Conservation (phyloP, 495 filamentous ascomycete genomes). For the Bathelium albidoporum region DNA sequence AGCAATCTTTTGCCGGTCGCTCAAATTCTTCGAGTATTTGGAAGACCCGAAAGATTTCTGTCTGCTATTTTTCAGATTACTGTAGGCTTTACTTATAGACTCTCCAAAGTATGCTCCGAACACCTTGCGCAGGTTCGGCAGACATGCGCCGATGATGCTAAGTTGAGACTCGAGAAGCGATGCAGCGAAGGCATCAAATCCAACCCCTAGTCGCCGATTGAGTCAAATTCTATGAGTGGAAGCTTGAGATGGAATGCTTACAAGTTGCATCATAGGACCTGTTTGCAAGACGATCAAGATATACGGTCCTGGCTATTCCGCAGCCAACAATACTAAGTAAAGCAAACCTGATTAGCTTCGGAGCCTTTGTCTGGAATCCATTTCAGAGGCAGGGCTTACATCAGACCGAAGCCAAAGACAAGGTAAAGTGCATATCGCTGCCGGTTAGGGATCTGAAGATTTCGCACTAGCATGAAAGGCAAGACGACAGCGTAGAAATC, state of each 20-base stretch:
- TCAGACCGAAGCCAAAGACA: constrained; percentile 16
- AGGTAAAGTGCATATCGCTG: constrained; percentile 21
- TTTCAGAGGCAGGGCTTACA: constrained; percentile 5
- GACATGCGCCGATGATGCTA: constrained; percentile 21
- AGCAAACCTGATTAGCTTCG: constrained; percentile 5
- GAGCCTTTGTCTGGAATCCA: neutral
- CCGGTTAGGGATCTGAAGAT: constrained; percentile 16
- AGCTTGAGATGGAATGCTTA: constrained; percentile 6
- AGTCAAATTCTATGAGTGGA: neutral
- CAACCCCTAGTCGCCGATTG: constrained; percentile 11
- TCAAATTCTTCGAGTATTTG: neutral
- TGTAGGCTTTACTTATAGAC: neutral
- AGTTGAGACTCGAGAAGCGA: constrained; percentile 23
- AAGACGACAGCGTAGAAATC: constrained; percentile 22
- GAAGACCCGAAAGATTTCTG: neutral
- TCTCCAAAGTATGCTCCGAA: constrained; percentile 9
- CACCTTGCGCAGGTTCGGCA: constrained; percentile 17
- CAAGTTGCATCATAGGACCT: constrained; percentile 20
- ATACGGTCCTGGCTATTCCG: constrained; percentile 18
- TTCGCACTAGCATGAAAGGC: constrained; percentile 20
- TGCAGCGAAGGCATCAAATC: constrained; percentile 21
- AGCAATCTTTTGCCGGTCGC: neutral
- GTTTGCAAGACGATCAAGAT: constrained; percentile 15
- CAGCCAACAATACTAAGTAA: constrained; percentile 14
- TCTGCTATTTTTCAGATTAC: neutral